Evolutionary conservation across 2,329 filamentous ascomycete species (phyloP).

Genomic region (Claviceps fusiformis): DNA sequence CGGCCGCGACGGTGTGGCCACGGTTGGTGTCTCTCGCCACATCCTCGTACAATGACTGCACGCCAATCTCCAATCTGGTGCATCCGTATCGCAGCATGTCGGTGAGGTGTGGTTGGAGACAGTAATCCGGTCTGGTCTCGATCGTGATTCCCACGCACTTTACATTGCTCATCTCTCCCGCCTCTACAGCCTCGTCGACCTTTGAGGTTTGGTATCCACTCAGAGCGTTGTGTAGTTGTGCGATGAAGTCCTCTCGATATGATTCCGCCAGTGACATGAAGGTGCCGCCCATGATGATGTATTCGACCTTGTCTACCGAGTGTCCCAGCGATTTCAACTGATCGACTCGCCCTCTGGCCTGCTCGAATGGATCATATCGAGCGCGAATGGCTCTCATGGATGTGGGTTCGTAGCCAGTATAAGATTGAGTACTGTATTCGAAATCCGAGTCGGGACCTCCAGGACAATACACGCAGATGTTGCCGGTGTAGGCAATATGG

Average conservation of each 20-base stretch:
- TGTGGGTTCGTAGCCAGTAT: conserved; percentile 95
- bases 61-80: conserved; percentile 84
- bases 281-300: conserved; percentile 98
- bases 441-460: conserved; percentile 97
- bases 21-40: conserved; percentile 96
- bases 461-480: conserved; percentile 97
- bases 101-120: conserved; percentile 83
- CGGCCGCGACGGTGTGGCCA: conserved; percentile 87
- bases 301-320: conserved; percentile 97
- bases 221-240: conserved; percentile 89
- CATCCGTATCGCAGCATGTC: conserved; percentile 98
- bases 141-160: conserved; percentile 99
- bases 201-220: conserved; percentile 90
- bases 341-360: conserved; percentile 88
- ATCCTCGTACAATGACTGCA: conserved; percentile 94
- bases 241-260: conserved; percentile 88
- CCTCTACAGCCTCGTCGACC: conserved; percentile 88
- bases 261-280: conserved; percentile 92
- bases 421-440: conserved; percentile 97
- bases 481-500: conserved; percentile 95
- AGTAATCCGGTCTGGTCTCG: conserved; percentile 94
- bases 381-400: conserved; percentile 97
- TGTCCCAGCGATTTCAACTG: conserved; percentile 93
- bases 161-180: conserved; percentile 89
- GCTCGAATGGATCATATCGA: conserved; percentile 94